Evolutionary conservation across 345 rosid species (phyloP).

Genomic region (Diplotaxis tenuifolia): DNA sequence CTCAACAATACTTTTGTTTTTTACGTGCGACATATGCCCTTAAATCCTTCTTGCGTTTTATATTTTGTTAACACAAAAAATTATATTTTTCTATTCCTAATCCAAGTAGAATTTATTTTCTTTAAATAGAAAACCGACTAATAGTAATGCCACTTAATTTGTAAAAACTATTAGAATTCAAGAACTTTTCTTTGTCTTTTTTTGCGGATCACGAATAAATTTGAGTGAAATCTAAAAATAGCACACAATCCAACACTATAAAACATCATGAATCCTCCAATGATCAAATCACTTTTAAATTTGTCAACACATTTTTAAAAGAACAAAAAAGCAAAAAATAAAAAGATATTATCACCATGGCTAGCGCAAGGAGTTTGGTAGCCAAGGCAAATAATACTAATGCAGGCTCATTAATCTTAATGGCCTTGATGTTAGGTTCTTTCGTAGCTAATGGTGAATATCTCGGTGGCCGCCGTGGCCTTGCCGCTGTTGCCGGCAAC

Average conservation of each 20-base stretch:
- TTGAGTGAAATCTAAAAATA: neutral
- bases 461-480: slow-evolving; percentile 36
- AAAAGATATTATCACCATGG: slow-evolving; percentile 43
- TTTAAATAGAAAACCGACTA: neutral
- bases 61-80: neutral
- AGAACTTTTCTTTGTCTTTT: neutral
- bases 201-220: neutral
- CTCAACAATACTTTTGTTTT: neutral
- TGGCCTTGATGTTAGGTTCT: slow-evolving; percentile 37
- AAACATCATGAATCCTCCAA: slow-evolving; percentile 9
- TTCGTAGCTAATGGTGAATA: slow-evolving; percentile 42
- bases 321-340: neutral
- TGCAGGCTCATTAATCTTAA: slow-evolving; percentile 27
- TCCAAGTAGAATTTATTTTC: neutral
- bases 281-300: slow-evolving; percentile 19
- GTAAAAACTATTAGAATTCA: neutral
- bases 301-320: slow-evolving; percentile 16
- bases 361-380: slow-evolving; percentile 35
- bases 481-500: slow-evolving; percentile 30
- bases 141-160: neutral
- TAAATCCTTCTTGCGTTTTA: neutral
- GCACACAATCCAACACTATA: slow-evolving; percentile 8
- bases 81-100: neutral
- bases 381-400: slow-evolving; percentile 20
- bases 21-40: no score